A percentile compares a stretch with the other conserved stretches of the same genome.
These are phyloP conservation scores for Suillus spraguei DNA, from an alignment of 768 basidiomycete genomes.

Conservation along the genomic window DNA sequence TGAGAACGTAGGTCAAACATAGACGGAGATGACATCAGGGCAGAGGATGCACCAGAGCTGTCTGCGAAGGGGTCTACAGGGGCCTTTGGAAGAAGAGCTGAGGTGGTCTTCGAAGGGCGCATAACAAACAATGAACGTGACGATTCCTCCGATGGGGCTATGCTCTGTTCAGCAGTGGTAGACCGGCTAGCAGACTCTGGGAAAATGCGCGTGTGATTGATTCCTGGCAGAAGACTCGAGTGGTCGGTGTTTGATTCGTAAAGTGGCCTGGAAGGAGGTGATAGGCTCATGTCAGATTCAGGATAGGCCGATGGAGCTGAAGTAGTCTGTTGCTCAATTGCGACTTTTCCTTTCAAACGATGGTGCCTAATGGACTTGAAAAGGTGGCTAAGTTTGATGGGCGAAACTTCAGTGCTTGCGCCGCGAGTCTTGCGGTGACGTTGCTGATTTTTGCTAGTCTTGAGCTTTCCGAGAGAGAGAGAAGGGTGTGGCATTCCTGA, in stretches of 20 bases:
- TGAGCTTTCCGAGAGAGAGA: background rate
- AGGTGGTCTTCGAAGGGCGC: background rate
- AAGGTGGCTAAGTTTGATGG: background rate
- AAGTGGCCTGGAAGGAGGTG: background rate
- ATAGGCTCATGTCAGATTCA: background rate
- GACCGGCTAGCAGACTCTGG: background rate
- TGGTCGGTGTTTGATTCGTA: background rate
- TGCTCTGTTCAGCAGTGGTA: background rate
- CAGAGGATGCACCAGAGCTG: background rate
- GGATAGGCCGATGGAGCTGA: background rate
- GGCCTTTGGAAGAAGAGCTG: background rate
- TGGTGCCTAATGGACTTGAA: background rate
- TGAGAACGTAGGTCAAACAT: background rate
- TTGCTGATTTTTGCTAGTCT: conserved; percentile 1
- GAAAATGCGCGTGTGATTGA: background rate
- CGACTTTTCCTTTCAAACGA: background rate
- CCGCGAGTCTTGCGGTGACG: background rate
- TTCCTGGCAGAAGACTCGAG: background rate
- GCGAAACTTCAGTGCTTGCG: background rate
- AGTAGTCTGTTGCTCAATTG: background rate
- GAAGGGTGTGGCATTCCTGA: conserved; percentile 5
- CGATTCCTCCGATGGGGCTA: background rate
- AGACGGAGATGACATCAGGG: background rate
- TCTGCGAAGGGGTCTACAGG: background rate
- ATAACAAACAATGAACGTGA: background rate